phyloP scores from a whole-genome alignment of 140 eudicot genomes.

The Oenanthe javanica region DNA sequence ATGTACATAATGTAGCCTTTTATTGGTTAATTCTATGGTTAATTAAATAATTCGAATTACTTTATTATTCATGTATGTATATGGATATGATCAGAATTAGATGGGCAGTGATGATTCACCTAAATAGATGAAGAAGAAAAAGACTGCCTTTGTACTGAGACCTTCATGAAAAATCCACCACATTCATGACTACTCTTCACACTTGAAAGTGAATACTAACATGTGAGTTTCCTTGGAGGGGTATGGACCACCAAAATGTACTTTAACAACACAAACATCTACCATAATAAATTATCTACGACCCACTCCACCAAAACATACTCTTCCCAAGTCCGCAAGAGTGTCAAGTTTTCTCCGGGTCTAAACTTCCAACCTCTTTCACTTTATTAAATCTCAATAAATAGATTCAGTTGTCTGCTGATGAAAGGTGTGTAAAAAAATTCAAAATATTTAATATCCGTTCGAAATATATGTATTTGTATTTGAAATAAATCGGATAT shows the following conservation, averaged over 20 bases:
- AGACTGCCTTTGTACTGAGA: slow-evolving; percentile 11
- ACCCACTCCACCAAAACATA: slow-evolving; percentile 4
- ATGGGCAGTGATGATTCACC: slow-evolving; percentile 9
- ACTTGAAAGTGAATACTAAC: slow-evolving; percentile 25
- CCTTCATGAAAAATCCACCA: slow-evolving; percentile 22
- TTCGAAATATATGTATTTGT: too few relatives aligned
- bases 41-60: too few relatives aligned
- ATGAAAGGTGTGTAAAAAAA: too few relatives aligned
- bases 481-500: too few relatives aligned
- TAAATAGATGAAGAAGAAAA: slow-evolving; percentile 31
- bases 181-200: slow-evolving; percentile 33
- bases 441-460: too few relatives aligned
- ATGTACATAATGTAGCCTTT: too few relatives aligned
- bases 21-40: too few relatives aligned
- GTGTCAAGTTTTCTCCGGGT: not conserved
- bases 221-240: slow-evolving; percentile 17
- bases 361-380: too few relatives aligned
- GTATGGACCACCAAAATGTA: slow-evolving; percentile 31
- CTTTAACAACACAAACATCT: slow-evolving; percentile 3
- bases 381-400: too few relatives aligned
- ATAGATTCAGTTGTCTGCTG: too few relatives aligned
- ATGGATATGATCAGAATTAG: too few relatives aligned
- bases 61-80: too few relatives aligned
- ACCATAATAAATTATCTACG: slow-evolving; percentile 1
- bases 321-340: not conserved